phyloP scores from a whole-genome alignment of 2,329 filamentous ascomycete genomes.

The Aspergillus felis region DNA sequence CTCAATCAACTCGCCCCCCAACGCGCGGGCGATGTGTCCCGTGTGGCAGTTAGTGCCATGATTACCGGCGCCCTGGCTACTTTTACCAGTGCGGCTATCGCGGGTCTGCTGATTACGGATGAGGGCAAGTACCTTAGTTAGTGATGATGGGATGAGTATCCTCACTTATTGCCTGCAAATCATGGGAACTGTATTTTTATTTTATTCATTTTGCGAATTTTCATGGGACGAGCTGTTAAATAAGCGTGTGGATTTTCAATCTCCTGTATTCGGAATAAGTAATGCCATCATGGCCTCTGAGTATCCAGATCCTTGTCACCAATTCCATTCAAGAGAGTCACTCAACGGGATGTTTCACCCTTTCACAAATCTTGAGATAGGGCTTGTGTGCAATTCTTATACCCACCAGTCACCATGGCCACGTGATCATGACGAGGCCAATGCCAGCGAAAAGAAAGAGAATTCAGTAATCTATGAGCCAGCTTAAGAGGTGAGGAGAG shows the following conservation, averaged over 20 bases:
- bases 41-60: slow-evolving; percentile 71
- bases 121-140: slow-evolving; percentile 28
- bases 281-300: background rate
- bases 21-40: slow-evolving; percentile 69
- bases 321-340: background rate
- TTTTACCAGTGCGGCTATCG: slow-evolving; percentile 71
- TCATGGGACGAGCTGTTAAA: background rate
- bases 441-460: background rate
- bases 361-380: background rate
- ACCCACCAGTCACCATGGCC: background rate
- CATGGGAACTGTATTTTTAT: background rate
- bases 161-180: background rate
- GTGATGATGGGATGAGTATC: slow-evolving; percentile 7
- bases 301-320: background rate
- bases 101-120: slow-evolving; percentile 67
- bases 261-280: background rate
- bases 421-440: background rate
- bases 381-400: background rate
- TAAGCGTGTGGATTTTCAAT: background rate
- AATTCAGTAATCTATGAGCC: background rate
- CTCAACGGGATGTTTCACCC: background rate
- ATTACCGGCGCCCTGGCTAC: slow-evolving; percentile 75
- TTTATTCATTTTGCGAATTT: background rate
- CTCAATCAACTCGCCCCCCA: slow-evolving; percentile 74
- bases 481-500: background rate